Conservation (phyloP, 768 basidiomycete species). For the Termitomyces sp. region DNA sequence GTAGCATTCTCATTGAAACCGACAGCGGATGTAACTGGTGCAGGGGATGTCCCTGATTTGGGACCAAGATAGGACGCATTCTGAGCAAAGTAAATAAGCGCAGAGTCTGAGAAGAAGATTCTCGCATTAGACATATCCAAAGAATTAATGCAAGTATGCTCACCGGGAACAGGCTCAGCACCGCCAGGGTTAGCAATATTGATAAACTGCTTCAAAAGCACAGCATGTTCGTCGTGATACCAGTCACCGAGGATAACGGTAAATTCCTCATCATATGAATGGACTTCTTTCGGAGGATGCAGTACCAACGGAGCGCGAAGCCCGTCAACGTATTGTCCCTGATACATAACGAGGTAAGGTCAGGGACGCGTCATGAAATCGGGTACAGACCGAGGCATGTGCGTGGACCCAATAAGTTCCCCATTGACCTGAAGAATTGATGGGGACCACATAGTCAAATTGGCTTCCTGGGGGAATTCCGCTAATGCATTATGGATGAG, state of each 20-base stretch:
- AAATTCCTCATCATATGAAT: constrained; percentile 86
- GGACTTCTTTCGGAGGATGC: constrained; percentile 57
- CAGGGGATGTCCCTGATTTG: constrained; percentile 41
- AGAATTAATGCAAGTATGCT: constrained; percentile 4
- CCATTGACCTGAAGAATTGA: constrained; percentile 62
- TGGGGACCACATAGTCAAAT: constrained; percentile 71
- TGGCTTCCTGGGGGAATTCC: constrained; percentile 71
- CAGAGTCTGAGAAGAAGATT: constrained; percentile 47
- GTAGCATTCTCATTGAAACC: constrained; percentile 88
- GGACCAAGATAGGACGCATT: constrained; percentile 66
- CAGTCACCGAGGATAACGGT: constrained; percentile 86
- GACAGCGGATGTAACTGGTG: constrained; percentile 48
- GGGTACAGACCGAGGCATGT: constrained; percentile 43
- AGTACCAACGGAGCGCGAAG: constrained; percentile 83
- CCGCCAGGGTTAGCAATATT: constrained; percentile 74
- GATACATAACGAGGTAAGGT: constrained; percentile 4
- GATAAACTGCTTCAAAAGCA: constrained; percentile 61
- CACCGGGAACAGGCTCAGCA: constrained; percentile 85
- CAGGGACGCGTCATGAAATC: background rate
- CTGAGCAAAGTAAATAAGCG: constrained; percentile 79
- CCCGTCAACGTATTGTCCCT: constrained; percentile 92
- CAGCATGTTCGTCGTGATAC: constrained; percentile 77
- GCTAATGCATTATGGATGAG: constrained; percentile 26
- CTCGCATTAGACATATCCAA: background rate
- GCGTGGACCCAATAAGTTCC: constrained; percentile 83